Base-by-base conservation (phyloP, 2,329 filamentous ascomycete genomes). In the Aspergillus fumigatus region DNA sequence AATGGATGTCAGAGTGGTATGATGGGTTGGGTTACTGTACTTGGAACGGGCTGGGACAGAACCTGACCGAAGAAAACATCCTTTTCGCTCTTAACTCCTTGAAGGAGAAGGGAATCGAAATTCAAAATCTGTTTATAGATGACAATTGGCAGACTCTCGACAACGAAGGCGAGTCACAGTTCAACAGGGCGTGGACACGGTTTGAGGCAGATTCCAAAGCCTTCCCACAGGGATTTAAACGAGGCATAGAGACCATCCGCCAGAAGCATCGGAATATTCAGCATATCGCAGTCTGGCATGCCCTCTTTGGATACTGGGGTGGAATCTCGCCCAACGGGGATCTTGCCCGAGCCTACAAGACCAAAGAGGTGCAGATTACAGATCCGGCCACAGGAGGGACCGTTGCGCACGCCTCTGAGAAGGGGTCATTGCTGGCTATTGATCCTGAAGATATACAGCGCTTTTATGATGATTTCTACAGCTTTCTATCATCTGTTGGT, bases 21-120 rank as follows among this genome's bases (percentile, higher is more conserved):
- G 94, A 97, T 71, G 91, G 92, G 0, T 78, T 99, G 40, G 90
- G 92, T 0, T 99, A 94, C 70, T 99, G 94, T 71, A 99, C 94
- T 0, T 99, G 94, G 94, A 99, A 97, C 68, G 89, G 87, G 0
- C 79, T 99, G 0, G 94, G 94, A 0, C 90, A 95, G 65, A 78
- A 87, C 48, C 79, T 99, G 35, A 94, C 87, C 0, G 89, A 93
- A 58, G 80, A 90, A 21, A 95, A 91, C 65, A 84, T 99, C 14
- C 78, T 92, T 11, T 73, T 85, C 43, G 91, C 92, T 1, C 78
- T 97, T 1, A 84, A 91, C 56, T 80, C 82, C 1, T 77, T 99
- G 10, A 82, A 86, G 4, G 78, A 85, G 29, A 82, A 89, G 55
- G 83, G 87, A 0, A 90, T 99, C 67, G 86, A 88, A 45, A 82